Evolutionary conservation across 495 filamentous ascomycete genomes (phyloP).

Genomic region (Lentithecium fluviatile): DNA sequence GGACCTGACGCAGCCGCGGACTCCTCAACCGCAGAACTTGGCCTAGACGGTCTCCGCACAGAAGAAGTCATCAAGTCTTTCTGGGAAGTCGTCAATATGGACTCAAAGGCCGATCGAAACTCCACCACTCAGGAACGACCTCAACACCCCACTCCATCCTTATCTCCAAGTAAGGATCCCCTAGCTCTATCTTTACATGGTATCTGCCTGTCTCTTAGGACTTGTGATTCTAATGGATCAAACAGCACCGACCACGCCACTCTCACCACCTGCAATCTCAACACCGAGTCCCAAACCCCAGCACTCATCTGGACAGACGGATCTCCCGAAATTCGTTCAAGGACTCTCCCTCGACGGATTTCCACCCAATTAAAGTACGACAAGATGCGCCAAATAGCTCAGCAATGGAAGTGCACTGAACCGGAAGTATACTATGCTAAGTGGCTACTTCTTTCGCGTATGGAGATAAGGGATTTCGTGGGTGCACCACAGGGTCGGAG

Average conservation of each 20-base stretch:
- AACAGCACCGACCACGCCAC: no score
- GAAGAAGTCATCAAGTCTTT: conserved; percentile 4
- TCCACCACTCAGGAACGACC: not conserved
- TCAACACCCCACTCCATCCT: no score
- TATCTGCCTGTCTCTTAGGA: not conserved
- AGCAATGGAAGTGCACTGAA: not conserved
- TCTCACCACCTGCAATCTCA: no score
- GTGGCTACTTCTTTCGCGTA: not conserved
- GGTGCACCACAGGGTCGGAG: not conserved
- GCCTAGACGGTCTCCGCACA: not conserved
- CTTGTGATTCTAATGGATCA: no score
- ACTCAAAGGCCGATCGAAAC: not conserved
- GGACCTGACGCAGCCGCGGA: not conserved
- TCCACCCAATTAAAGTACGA: not conserved
- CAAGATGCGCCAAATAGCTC: not conserved
- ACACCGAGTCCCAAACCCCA: no score
- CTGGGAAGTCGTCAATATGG: conserved; percentile 7
- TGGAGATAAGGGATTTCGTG: not conserved
- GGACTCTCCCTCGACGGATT: not conserved
- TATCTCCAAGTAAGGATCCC: not conserved
- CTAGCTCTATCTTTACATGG: not conserved
- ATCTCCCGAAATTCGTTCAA: not conserved
- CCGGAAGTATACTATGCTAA: not conserved
- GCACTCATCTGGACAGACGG: not conserved
- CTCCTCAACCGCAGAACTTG: not conserved